These are phyloP conservation scores for Colletotrichum australisinense DNA, from an alignment of 2,329 filamentous ascomycete species.

Conservation along the genomic window DNA sequence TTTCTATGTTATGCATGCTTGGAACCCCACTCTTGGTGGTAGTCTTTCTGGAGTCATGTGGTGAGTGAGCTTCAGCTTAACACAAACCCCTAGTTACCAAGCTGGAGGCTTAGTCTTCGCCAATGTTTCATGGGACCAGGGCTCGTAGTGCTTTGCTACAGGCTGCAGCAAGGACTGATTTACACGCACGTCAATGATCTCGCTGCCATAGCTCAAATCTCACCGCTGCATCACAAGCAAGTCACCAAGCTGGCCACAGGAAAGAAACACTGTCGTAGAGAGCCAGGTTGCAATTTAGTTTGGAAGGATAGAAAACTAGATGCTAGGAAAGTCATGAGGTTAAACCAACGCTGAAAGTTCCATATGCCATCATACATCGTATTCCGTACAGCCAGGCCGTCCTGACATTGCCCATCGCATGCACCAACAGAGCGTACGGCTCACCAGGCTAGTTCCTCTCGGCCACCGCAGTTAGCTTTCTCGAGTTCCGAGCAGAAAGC, in stretches of 20 bases:
- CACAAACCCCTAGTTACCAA: neutral
- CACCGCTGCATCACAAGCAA: neutral
- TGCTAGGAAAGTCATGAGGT: neutral
- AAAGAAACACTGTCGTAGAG: neutral
- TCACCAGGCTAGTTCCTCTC: conserved; percentile 38
- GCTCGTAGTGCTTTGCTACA: too few species aligned
- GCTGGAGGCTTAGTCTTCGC: too few species aligned
- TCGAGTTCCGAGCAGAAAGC: conserved; percentile 43
- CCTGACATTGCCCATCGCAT: neutral
- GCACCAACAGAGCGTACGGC: neutral
- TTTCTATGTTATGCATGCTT: neutral
- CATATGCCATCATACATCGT: neutral
- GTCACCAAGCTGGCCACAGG: neutral
- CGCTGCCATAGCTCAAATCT: neutral
- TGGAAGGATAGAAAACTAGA: neutral
- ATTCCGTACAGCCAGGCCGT: neutral
- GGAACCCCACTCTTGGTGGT: neutral
- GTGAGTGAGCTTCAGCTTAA: neutral
- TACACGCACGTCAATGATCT: neutral
- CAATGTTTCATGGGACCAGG: too few species aligned
- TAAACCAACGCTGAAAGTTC: neutral
- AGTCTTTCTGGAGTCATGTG: neutral
- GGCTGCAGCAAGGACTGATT: neutral
- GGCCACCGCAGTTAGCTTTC: conserved; percentile 17
- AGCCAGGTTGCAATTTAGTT: neutral